Evolutionary conservation across 441 rosid species (phyloP), one percentile per base, ranked within the genome.

Genomic region (Populus hybrid): DNA sequence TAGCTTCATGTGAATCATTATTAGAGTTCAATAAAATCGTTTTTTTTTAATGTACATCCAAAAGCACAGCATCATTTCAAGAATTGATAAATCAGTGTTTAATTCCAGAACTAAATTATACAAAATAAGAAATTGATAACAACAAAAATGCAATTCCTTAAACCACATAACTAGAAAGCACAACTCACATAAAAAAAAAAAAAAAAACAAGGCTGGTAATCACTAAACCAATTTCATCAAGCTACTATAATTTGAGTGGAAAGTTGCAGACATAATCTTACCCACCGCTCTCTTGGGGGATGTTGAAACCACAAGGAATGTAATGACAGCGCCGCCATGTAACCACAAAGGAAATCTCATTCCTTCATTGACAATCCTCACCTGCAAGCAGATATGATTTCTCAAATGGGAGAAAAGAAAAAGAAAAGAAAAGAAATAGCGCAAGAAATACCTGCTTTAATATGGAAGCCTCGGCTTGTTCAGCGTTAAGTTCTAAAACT

Each of bases 341-440:
- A 97, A 85, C 98, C 99, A 97, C 84, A 97, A 81, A 70, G 98
- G 99, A 87, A 97, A 97, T 75, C 81, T 88, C 98, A 92, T 93
- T 68, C 83, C 87, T 87, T 91, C 93, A 57, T 87, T 88, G 16
- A 93, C 88, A 75, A 95, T 87, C 86, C 95, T 89, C 61, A 97
- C 90, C 98, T 94, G 83, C 59, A 66, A 76, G 1, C 9, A 12
- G 35, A 30, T 21, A 12, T 30, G 34, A 67, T 26, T 28, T 12
- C 5, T 67, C 70, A 30, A 67, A 67, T 28, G 32, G 23, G 35
- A 8, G 75, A 46, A 63, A 35, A 11, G 74, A 68, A 36, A 70
- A n/a, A 2, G 61, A 38, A 9, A 7, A 76, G 2, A 11, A 36
- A 72, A 35, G 12, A 53, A n/a, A 12, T 23, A 28, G 53, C 26